phyloP scores from a whole-genome alignment of 345 rosid genomes.

The Melaleuca alternifolia region DNA sequence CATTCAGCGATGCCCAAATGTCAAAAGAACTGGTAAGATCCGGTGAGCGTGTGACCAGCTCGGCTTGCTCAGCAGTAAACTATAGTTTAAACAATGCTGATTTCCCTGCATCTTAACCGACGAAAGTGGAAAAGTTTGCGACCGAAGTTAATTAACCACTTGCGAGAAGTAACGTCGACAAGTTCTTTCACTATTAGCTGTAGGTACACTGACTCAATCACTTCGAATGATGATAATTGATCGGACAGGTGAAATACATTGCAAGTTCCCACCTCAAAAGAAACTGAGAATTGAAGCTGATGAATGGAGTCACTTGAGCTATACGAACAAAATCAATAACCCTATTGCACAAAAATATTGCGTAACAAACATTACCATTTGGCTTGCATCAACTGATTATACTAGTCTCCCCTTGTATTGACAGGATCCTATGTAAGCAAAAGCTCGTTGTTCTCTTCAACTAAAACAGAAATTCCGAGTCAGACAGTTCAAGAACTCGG shows the following conservation, averaged over 20 bases:
- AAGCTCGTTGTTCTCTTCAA: neutral
- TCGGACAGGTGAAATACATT: neutral
- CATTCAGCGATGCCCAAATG: neutral
- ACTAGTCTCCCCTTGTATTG: neutral
- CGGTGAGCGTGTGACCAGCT: neutral
- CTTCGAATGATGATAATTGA: neutral
- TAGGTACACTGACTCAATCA: neutral
- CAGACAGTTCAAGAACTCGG: conserved; percentile 58
- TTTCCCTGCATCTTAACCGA: neutral
- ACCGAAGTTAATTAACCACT: neutral
- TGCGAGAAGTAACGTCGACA: neutral
- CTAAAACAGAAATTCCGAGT: conserved; percentile 42
- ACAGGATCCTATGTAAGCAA: neutral
- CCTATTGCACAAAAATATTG: neutral
- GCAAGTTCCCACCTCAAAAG: neutral
- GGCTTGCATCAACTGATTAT: neutral
- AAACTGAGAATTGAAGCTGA: neutral
- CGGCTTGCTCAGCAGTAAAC: neutral
- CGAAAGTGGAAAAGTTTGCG: neutral
- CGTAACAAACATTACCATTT: neutral
- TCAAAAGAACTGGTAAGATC: neutral
- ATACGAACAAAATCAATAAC: neutral
- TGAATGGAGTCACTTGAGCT: neutral
- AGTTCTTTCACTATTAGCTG: neutral
- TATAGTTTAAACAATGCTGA: neutral